These are phyloP conservation scores for Escallonia herrerae DNA, from an alignment of 129 eudicot genomes.

Conservation along the genomic window DNA sequence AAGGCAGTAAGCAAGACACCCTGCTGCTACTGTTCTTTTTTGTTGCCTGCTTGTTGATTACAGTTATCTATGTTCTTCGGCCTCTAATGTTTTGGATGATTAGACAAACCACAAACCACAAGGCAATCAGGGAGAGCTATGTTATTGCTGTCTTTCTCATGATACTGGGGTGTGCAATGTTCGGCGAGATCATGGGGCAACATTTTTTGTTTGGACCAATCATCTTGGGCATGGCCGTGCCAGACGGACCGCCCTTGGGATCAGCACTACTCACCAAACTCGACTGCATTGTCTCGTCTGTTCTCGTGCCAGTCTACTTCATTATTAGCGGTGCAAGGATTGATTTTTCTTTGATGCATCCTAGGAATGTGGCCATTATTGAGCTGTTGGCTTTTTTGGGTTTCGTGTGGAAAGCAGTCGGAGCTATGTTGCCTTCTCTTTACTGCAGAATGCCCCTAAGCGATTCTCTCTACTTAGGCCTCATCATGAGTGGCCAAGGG, in stretches of 20 bases:
- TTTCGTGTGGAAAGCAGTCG: not conserved
- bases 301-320: slow-evolving; percentile 14
- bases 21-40: not conserved
- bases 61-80: slow-evolving; percentile 4
- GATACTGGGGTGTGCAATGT: not conserved
- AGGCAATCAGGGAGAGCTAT: not conserved
- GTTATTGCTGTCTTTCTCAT: not conserved
- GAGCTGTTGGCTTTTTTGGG: not conserved
- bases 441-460: not conserved
- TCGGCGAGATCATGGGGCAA: not conserved
- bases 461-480: slow-evolving; percentile 12
- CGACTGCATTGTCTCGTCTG: slow-evolving; percentile 4
- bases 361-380: not conserved
- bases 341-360: not conserved
- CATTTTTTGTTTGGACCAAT: slow-evolving; percentile 10
- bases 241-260: too few relatives aligned
- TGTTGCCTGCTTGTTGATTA: not conserved
- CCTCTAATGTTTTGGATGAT: slow-evolving; percentile 9
- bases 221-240: slow-evolving; percentile 11
- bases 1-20: not conserved
- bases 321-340: slow-evolving; percentile 1
- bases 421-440: not conserved
- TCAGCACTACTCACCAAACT: slow-evolving; percentile 5
- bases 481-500: slow-evolving; percentile 18
- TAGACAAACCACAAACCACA: not conserved